Base-by-base conservation (phyloP, 2,329 filamentous ascomycete species). In the Cyphellophora attinorum region DNA sequence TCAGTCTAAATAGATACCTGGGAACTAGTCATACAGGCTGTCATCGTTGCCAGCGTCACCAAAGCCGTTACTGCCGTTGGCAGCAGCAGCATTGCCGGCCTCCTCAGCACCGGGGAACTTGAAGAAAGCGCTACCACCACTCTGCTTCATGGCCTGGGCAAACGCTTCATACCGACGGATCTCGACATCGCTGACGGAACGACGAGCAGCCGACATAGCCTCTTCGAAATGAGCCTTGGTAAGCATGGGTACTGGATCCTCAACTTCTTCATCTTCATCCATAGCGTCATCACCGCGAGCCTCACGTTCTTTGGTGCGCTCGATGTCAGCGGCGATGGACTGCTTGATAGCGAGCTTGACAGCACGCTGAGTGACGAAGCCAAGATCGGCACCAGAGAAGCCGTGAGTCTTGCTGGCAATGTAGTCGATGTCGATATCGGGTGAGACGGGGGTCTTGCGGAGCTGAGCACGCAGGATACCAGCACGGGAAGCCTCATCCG, bases 261-360 rank as follows among this genome's bases (percentile, higher is more conserved):
- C 89, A 29, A 62, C 74, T 30, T 74, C 71, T 40, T 76, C 74
- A 47, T 91, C 84, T 29, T 85, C 81, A 76, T 93, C 89, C 51
- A 84, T 80, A 45, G 78, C 69, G 51, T 83, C 81, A 53, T 85
- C 82, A 41, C 83, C 85, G 49, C 80, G 70, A 44, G 82, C 88
- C 67, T 94, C 89, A 38, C 83, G 85, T 53, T 81, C 81, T 76
- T 93, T 94, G 56, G 73, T 71, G 50, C 85, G 83, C 65, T 93
- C 84, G 51, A 98, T 96, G 43, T 96, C 89, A 30, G 73, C 58
- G 12, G 78, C 70, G 52, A 98, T 98, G 18, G 89, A 79, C 69
- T 98, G 81, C 76, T 98, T 98, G 70, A 98, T 98, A 51, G 91
- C 91, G 55, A 96, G 80, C 79, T 98, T 98, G 72, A 94, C 91